Evolutionary conservation across 2,329 filamentous ascomycete genomes (phyloP), one percentile per base, ranked within the genome.

Genomic region (Phialophora expanda): DNA sequence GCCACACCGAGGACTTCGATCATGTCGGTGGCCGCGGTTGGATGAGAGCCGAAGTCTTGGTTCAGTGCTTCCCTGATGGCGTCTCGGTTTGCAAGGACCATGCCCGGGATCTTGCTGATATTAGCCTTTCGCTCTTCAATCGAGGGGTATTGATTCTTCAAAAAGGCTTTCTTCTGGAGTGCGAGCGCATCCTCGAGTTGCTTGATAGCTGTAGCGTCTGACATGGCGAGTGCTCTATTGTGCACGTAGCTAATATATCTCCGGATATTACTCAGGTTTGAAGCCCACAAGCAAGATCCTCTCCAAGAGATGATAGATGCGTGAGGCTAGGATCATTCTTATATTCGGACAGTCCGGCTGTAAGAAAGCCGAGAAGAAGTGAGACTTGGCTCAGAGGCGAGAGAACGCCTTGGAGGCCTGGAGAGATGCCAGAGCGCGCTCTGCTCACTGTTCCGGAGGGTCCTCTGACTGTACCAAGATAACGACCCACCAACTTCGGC

Each of bases 141-240:
- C 8, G 61, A 22, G 9, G 41, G 53, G 20, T 38, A 50, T 32
- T 58, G 61, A 1, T 64, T 64, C 3, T 53, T 56, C n/a, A 53
- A 8, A 34, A 59, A 64, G 0, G 54, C 32, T n/a, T 50, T 38
- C 24, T 41, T 57, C 32, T 64, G 61, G 9, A 64, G 61, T 5
- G 30, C 61, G 38, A 64, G 55, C 79, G 83, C 73, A 73, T 80
- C 51, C 78, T 80, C 61, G 71, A 78, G 62, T 65, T 75, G 57
- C 73, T 73, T 48, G 73, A 77, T 56, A 51, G 68, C 56, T 34
- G 53, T 55, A 3, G 34, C 24, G 51, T 62, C 60, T 50, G 60
- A 55, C 60, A 62, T 62, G 20, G 20, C 44, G 51, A 44, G 17
- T 14, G 34, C 14, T 17, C 34, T 41, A 41, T 7, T 17, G 12